Conservation (phyloP, 148 eudicot species). For the Salicornia ramosissima region DNA sequence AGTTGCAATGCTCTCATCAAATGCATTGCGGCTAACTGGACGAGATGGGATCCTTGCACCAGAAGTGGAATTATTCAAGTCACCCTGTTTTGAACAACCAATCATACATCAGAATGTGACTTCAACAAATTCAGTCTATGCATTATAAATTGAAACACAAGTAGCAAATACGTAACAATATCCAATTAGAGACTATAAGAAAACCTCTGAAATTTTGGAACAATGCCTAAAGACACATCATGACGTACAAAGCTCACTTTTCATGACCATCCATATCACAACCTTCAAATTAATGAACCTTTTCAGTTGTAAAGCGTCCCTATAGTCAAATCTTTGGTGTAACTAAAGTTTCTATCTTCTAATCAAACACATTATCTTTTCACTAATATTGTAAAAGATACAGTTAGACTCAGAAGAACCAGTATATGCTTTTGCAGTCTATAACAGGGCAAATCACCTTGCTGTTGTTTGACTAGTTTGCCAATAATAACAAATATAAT, state of each 20-base stretch:
- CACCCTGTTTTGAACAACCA: slow-evolving; percentile 46
- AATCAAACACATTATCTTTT: not conserved
- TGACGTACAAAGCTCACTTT: not conserved
- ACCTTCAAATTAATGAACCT: not conserved
- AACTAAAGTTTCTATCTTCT: not conserved
- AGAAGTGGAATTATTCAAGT: slow-evolving; percentile 38
- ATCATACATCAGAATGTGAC: slow-evolving; percentile 6
- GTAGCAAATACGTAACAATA: not conserved
- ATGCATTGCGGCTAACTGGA: slow-evolving; percentile 58
- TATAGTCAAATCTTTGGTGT: no score
- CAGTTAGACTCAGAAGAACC: not conserved
- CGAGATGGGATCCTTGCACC: slow-evolving; percentile 48
- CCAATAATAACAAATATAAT: not conserved
- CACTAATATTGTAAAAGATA: not conserved
- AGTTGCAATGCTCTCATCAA: slow-evolving; percentile 37
- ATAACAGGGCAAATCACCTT: not conserved
- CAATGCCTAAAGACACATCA: slow-evolving; percentile 1
- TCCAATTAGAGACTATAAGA: not conserved
- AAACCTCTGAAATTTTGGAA: not conserved
- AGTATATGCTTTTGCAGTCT: not conserved
- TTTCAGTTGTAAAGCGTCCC: not conserved
- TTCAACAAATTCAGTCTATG: not conserved
- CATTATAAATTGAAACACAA: not conserved
- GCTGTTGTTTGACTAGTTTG: slow-evolving; percentile 1
- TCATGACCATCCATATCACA: not conserved